phyloP scores from a whole-genome alignment of 306 rosid species.

The Arachis hypogaea region DNA sequence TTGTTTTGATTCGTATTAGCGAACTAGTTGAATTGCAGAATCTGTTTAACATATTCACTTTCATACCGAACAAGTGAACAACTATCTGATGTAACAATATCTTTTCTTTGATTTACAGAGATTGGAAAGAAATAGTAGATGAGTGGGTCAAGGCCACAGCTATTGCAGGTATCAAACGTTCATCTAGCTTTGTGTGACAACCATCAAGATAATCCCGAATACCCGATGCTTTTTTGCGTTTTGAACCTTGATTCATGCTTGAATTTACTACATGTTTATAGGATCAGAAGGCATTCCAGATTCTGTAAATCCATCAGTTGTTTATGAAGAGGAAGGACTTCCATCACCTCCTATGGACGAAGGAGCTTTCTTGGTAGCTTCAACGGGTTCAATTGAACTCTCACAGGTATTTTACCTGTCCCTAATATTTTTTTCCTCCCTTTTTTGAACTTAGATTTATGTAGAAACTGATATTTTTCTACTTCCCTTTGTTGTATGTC shows the following conservation, averaged over 20 bases:
- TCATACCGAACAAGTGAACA: background rate
- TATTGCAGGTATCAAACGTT: conserved; percentile 43
- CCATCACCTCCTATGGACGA: conserved; percentile 96
- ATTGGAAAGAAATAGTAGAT: conserved; percentile 80
- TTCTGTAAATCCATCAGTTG: conserved; percentile 63
- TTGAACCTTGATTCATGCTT: background rate
- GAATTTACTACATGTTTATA: conserved; percentile 25
- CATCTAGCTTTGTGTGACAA: background rate
- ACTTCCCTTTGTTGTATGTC: conserved; percentile 44
- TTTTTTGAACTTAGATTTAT: background rate
- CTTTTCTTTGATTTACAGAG: conserved; percentile 50
- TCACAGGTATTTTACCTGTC: conserved; percentile 60
- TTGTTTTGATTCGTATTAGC: background rate
- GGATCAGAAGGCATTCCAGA: conserved; percentile 78
- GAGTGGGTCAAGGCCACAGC: conserved; percentile 68
- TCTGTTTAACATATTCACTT: background rate
- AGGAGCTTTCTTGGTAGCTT: conserved; percentile 68
- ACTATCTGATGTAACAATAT: conserved; percentile 28
- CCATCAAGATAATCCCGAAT: too few species aligned
- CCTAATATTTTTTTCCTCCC: background rate
- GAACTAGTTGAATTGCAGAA: background rate
- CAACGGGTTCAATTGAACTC: conserved; percentile 71
- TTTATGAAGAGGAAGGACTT: conserved; percentile 83
- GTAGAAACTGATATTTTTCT: conserved; percentile 50
- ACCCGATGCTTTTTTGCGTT: background rate